phyloP scores from a whole-genome alignment of 2,329 filamentous ascomycete genomes.

The Sclerotinia nivalis region DNA sequence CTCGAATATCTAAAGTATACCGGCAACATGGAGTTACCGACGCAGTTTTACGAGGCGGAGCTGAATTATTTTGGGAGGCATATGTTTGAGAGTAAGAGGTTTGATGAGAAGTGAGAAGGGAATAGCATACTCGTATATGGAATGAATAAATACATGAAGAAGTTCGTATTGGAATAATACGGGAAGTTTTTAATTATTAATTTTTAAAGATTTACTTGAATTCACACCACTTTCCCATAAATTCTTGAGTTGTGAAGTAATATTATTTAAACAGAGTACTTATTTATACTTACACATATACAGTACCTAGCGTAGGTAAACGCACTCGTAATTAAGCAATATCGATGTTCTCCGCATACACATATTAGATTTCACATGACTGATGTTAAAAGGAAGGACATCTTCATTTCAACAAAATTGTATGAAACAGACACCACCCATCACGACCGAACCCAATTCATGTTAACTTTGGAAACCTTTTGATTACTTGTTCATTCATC shows the following conservation, averaged over 20 bases:
- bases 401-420: not conserved
- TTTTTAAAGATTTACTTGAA: no score
- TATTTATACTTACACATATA: no score
- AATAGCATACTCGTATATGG: no score
- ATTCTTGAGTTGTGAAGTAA: no score
- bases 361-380: not conserved
- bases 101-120: no score
- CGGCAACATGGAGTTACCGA: constrained; percentile 60
- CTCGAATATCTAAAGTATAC: constrained; percentile 69
- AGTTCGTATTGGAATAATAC: no score
- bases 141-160: constrained; percentile 42
- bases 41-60: constrained; percentile 69
- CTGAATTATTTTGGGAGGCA: constrained; percentile 71
- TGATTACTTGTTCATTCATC: constrained; percentile 6
- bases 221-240: no score
- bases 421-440: not conserved
- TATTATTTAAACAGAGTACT: no score
- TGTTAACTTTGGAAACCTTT: not conserved
- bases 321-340: no score
- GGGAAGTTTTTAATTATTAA: no score
- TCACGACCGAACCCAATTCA: not conserved
- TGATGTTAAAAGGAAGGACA: not conserved
- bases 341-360: not conserved
- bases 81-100: constrained; percentile 58
- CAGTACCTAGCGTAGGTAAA: no score